phyloP scores from a whole-genome alignment of 306 rosid species.

The Castanea sativa region DNA sequence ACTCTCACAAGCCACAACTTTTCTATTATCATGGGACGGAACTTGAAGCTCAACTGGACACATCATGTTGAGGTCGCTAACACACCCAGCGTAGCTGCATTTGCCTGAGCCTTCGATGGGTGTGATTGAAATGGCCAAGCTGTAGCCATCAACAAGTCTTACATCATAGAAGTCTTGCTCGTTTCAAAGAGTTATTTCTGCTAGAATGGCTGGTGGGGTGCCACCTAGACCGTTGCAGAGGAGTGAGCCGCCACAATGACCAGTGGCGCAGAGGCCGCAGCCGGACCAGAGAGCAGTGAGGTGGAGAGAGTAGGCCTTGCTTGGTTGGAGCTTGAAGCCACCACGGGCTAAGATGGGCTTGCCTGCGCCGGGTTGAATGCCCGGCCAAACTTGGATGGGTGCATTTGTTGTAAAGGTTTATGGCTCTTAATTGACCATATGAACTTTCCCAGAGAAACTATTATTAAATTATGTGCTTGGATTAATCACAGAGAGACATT shows the following conservation, averaged over 20 bases:
- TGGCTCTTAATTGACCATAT: background rate
- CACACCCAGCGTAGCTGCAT: slow-evolving; percentile 82
- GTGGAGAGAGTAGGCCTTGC: slow-evolving; percentile 50
- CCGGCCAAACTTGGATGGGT: slow-evolving; percentile 81
- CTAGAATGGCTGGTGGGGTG: slow-evolving; percentile 77
- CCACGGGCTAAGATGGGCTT: slow-evolving; percentile 78
- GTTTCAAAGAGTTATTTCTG: slow-evolving; percentile 73
- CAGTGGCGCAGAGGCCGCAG: slow-evolving; percentile 77
- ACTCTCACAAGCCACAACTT: slow-evolving; percentile 80
- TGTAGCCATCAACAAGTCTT: slow-evolving; percentile 90
- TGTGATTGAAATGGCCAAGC: slow-evolving; percentile 66
- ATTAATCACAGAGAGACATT: too few relatives aligned
- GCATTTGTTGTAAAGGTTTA: slow-evolving; percentile 73
- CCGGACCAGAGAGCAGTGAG: slow-evolving; percentile 91
- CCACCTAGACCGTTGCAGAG: slow-evolving; percentile 88
- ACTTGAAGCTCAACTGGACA: slow-evolving; percentile 87
- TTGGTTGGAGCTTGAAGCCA: slow-evolving; percentile 68
- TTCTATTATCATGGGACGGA: slow-evolving; percentile 49
- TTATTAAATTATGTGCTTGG: too few relatives aligned
- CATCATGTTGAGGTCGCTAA: slow-evolving; percentile 68
- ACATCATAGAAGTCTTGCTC: slow-evolving; percentile 95
- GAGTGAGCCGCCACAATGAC: slow-evolving; percentile 85
- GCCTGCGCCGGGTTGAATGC: slow-evolving; percentile 80
- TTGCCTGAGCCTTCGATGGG: slow-evolving; percentile 73
- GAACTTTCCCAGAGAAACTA: too few relatives aligned